Base-by-base conservation (phyloP, 768 basidiomycete genomes). In the Cystofilobasidium macerans region DNA sequence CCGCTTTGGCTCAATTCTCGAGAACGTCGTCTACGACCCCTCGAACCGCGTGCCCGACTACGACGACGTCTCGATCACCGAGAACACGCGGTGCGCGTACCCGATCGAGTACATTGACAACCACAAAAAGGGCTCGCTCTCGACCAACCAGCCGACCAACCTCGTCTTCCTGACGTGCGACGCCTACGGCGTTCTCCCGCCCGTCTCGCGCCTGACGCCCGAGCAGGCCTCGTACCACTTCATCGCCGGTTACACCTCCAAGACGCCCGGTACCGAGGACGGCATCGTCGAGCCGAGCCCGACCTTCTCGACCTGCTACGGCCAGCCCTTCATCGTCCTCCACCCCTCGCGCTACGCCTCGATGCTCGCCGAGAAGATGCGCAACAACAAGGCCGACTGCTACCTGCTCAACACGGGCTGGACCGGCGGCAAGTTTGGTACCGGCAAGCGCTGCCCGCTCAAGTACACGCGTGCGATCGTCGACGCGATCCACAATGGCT, bases 11-110 rank as follows among this genome's bases (percentile, higher is more conserved):
- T 85, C 87, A 70, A 95, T 99, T 78, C 88, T 99, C 75, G 95
- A 99, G 79, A 99, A 99, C 76, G 95, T 99, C 70, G 94, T 97
- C 69, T 98, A 94, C 82, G 87, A 86, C 78, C 91, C 92, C 7
- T 69, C 77, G 35, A 80, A 85, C 69, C 89, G 95, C 68, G 73
- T 78, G 28, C 87, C 95, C 58, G 93, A 99, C 78, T 99, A 97
- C 78, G 88, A 97, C 76, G 95, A 98, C 74, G 81, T 91, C 71
- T 81, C 85, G 76, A 98, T 98, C 78, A 99, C 95, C 14, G 95
- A 99, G 79, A 99, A 99, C 81, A 99, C 95, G 30, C 90, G 95
- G 57, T 99, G 95, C 77, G 93, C 94, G 32, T 98, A 99, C 79
- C 32, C 51, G 51, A 54, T 54, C 51, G 51, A 54, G 14, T 58